Evolutionary conservation across 495 filamentous ascomycete species (phyloP), one percentile per base, ranked within the genome.

Genomic region (Tetracladium marchalianum): DNA sequence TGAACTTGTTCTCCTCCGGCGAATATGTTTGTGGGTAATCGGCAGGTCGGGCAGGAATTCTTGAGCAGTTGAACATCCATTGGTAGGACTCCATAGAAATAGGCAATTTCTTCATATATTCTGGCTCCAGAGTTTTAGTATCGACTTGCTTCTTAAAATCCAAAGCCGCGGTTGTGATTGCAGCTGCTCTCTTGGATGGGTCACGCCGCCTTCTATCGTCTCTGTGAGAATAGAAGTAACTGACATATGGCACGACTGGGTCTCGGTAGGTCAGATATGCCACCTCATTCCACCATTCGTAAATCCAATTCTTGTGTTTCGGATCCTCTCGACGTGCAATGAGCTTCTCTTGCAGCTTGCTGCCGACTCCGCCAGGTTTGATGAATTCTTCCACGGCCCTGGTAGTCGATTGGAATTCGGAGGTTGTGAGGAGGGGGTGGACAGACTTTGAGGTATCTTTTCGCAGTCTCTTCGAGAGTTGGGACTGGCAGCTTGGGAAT

Each of bases 221-320:
- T 44, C 84, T 78, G 73, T 95, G 90, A 32, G 88, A 95, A 71
- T 99, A 99, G 69, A 99, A 99, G 74, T 99, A 99, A 62, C 87
- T 94, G 53, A 99, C 93, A 62, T 97, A 99, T 46, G 93, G 93
- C 24, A 97, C 85, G 22, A 99, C 86, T 32, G 93, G 93, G 65
- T 96, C 93, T 49, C 90, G 85, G 72, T 95, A 95, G 47, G 61
- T 75, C 44, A 99, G 75, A 67, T 99, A 99, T 34, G 92, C 90
- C 2, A 77, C 75, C 46, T 90, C 75, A 66, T 96, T 95, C 93
- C 93, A 99, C 93, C 93, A 99, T 56, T 97, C 90, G 49, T 79
- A 76, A 13, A 99, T 62, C 93, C 93, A 99, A 70, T 96, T 99
- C 66, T 85, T 86, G 65, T 73, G 65, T 49, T 87, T 81, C 39